Percentiles rank a stretch among this genome's conserved stretches.
These are phyloP conservation scores for Podospora fimiseda DNA, from an alignment of 495 filamentous ascomycete species.

Conservation along the genomic window DNA sequence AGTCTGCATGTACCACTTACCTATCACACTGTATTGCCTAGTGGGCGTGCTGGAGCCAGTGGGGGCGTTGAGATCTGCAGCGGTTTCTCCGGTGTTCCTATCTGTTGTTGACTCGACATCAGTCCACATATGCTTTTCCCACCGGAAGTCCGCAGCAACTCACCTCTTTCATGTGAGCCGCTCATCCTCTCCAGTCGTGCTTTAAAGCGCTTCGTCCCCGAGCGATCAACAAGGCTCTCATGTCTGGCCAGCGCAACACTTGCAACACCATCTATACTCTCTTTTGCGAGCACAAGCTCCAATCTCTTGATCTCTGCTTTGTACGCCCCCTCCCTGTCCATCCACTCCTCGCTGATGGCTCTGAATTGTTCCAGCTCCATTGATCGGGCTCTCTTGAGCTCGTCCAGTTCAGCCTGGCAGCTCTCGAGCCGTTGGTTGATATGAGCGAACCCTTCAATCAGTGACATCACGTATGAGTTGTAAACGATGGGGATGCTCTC, in stretches of 20 bases:
- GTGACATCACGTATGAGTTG: conserved; percentile 34
- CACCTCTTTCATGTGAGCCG: conserved; percentile 13
- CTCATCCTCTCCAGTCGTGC: conserved; percentile 27
- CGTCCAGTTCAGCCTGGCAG: conserved; percentile 17
- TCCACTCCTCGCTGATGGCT: conserved; percentile 36
- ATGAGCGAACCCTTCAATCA: conserved; percentile 35
- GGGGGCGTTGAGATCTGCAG: too few relatives aligned
- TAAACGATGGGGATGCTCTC: conserved; percentile 31
- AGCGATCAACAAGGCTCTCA: conserved; percentile 36
- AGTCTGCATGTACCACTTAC: too few relatives aligned
- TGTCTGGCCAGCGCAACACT: conserved; percentile 40
- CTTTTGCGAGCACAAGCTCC: conserved; percentile 40
- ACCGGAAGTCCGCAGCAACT: background rate
- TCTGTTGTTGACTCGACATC: background rate
- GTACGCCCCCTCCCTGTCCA: conserved; percentile 34
- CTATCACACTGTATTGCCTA: background rate
- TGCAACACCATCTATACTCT: conserved; percentile 42
- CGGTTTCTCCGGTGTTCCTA: too few relatives aligned
- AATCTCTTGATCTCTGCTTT: conserved; percentile 44
- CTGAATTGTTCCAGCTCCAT: conserved; percentile 36
- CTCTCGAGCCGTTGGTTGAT: conserved; percentile 15
- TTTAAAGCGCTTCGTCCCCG: conserved; percentile 26
- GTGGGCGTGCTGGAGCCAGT: too few relatives aligned
- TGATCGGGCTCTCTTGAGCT: conserved; percentile 28
- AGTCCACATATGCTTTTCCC: background rate